Evolutionary conservation across 768 basidiomycete genomes (phyloP).

Genomic region (Grammothele lineata): DNA sequence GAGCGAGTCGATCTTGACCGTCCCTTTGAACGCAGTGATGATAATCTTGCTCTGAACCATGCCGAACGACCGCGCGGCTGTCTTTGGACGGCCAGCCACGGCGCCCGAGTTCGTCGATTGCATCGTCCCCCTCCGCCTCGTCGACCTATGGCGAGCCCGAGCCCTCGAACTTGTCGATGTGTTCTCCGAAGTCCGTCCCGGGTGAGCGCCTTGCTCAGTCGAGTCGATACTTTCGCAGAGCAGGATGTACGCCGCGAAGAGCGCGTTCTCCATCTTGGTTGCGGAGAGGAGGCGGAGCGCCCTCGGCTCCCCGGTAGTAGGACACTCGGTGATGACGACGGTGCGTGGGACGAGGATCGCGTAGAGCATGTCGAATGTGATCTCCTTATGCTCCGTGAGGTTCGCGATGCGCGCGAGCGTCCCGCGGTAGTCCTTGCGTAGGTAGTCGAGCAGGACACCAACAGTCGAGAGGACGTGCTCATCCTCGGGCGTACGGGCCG

Average conservation of each 20-base stretch:
- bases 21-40: slow-evolving; percentile 39
- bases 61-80: slow-evolving; percentile 33
- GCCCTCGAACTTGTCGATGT: slow-evolving; percentile 44
- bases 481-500: slow-evolving; percentile 35
- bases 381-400: slow-evolving; percentile 50
- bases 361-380: slow-evolving; percentile 53
- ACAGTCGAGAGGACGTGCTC: slow-evolving; percentile 41
- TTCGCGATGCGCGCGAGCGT: slow-evolving; percentile 44
- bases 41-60: slow-evolving; percentile 20
- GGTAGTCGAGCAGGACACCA: slow-evolving; percentile 43
- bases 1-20: slow-evolving; percentile 43
- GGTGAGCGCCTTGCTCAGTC: too few relatives aligned
- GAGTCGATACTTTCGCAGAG: slow-evolving; percentile 35
- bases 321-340: slow-evolving; percentile 46
- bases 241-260: slow-evolving; percentile 39
- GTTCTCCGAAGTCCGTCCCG: too few relatives aligned
- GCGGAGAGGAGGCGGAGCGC: slow-evolving; percentile 43
- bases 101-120: too few relatives aligned
- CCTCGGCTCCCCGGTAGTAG: slow-evolving; percentile 47
- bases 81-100: slow-evolving; percentile 16
- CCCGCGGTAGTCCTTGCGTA: slow-evolving; percentile 44
- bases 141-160: slow-evolving; percentile 32
- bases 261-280: slow-evolving; percentile 30
- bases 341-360: slow-evolving; percentile 51
- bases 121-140: too few relatives aligned